phyloP scores from a whole-genome alignment of 345 rosid species.

The Euphorbia peplus region DNA sequence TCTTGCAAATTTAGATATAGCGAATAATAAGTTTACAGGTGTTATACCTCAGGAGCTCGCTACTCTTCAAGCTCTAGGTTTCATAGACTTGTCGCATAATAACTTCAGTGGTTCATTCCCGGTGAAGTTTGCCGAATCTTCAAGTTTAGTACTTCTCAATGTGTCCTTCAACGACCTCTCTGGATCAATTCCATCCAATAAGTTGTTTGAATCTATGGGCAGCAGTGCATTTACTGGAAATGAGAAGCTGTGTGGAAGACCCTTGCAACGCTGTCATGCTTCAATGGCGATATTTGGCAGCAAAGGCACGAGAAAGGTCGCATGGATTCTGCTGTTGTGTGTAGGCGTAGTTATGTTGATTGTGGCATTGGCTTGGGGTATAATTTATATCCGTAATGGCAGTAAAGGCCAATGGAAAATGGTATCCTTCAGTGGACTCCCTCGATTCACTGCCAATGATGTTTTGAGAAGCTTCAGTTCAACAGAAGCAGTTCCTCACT shows the following conservation, averaged over 20 bases:
- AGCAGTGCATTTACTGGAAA: slow-evolving; percentile 63
- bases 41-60: slow-evolving; percentile 52
- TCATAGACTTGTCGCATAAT: slow-evolving; percentile 65
- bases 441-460: slow-evolving; percentile 71
- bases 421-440: slow-evolving; percentile 68
- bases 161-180: slow-evolving; percentile 62
- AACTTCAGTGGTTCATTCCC: slow-evolving; percentile 64
- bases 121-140: slow-evolving; percentile 42
- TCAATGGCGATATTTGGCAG: slow-evolving; percentile 39
- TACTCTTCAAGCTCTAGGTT: slow-evolving; percentile 45
- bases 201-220: slow-evolving; percentile 55
- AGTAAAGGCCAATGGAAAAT: slow-evolving; percentile 70
- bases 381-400: slow-evolving; percentile 49
- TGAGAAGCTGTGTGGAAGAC: slow-evolving; percentile 69
- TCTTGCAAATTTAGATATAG: slow-evolving; percentile 54
- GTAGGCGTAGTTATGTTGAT: slow-evolving; percentile 37
- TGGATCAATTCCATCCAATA: slow-evolving; percentile 62
- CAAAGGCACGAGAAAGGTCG: slow-evolving; percentile 53
- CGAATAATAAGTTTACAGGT: slow-evolving; percentile 53
- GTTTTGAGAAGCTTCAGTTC: slow-evolving; percentile 62
- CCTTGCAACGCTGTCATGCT: slow-evolving; percentile 54
- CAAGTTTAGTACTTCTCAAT: slow-evolving; percentile 45
- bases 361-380: slow-evolving; percentile 44
- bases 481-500: slow-evolving; percentile 34
- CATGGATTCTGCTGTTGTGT: slow-evolving; percentile 54